Conservation (phyloP, 768 basidiomycete genomes). For the Rhodocollybia butyracea region DNA sequence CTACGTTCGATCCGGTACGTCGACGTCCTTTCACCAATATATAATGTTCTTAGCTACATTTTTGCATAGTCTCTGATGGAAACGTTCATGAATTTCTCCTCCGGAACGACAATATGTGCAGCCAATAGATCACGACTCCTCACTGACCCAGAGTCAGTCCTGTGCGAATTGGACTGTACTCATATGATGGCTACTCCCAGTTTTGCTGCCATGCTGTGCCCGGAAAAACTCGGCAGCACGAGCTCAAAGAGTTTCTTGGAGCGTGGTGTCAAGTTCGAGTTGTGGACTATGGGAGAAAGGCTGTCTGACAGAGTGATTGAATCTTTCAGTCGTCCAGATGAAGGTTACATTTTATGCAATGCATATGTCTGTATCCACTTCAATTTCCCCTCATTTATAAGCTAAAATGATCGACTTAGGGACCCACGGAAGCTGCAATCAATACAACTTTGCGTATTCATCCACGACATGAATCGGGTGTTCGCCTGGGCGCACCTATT, state of each 20-base stretch:
- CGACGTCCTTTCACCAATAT: background rate
- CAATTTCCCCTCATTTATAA: background rate
- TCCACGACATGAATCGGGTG: conserved; percentile 19
- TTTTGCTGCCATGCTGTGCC: conserved; percentile 5
- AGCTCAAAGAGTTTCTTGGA: background rate
- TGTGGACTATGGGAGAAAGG: conserved; percentile 9
- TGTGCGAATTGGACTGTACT: conserved; percentile 5
- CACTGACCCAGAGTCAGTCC: conserved; percentile 6
- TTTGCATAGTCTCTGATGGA: conserved; percentile 7
- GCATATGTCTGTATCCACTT: conserved; percentile 5
- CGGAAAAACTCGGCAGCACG: background rate
- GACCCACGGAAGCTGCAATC: conserved; percentile 28
- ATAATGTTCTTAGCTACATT: background rate
- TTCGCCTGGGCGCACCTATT: conserved; percentile 23
- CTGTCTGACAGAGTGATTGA: conserved; percentile 3
- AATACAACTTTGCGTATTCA: conserved; percentile 21
- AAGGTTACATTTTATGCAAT: conserved; percentile 6
- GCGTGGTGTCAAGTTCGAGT: conserved; percentile 2
- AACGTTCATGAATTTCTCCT: conserved; percentile 5
- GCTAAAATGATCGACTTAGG: conserved; percentile 18
- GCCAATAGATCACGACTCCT: conserved; percentile 2
- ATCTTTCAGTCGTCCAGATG: conserved; percentile 4
- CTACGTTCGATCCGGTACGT: conserved; percentile 9
- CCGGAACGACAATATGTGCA: conserved; percentile 8
- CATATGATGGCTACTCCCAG: conserved; percentile 10